Evolutionary conservation across 2,329 filamentous ascomycete species (phyloP).

Genomic region (Fusarium sp.): DNA sequence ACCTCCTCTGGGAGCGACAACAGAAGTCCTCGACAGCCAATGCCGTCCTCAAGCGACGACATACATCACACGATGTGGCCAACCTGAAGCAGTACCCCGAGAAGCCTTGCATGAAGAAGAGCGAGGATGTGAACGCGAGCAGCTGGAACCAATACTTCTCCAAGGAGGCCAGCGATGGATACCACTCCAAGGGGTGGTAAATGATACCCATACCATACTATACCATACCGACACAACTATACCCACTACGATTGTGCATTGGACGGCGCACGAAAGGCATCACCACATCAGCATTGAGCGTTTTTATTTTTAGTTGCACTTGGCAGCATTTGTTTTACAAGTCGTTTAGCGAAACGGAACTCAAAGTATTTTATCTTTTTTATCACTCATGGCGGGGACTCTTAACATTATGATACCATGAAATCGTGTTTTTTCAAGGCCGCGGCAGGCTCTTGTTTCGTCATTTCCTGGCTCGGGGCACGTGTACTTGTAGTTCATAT

Average conservation of each 20-base stretch:
- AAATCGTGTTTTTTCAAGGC: constrained; percentile 37
- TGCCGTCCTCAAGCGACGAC: constrained; percentile 86
- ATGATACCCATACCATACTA: constrained; percentile 30
- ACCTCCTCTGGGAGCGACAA: constrained; percentile 93
- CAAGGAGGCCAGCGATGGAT: constrained; percentile 70
- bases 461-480: constrained; percentile 33
- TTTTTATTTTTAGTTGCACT: constrained; percentile 36
- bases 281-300: constrained; percentile 42
- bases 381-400: constrained; percentile 38
- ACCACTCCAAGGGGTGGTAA: constrained; percentile 57
- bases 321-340: constrained; percentile 36
- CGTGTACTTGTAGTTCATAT: constrained; percentile 43
- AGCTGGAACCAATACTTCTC: constrained; percentile 90
- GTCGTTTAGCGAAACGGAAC: constrained; percentile 30
- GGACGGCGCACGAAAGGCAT: constrained; percentile 44
- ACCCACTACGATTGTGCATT: constrained; percentile 42
- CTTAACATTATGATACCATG: constrained; percentile 46
- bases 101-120: constrained; percentile 66
- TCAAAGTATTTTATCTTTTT: constrained; percentile 24
- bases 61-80: constrained; percentile 90
- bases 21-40: constrained; percentile 92
- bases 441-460: constrained; percentile 25
- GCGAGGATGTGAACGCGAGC: constrained; percentile 71
- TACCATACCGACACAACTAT: constrained; percentile 31
- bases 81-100: constrained; percentile 87